These are phyloP conservation scores for Leccinum solheimii DNA, from an alignment of 1,284 basidiomycete species.

Conservation along the genomic window DNA sequence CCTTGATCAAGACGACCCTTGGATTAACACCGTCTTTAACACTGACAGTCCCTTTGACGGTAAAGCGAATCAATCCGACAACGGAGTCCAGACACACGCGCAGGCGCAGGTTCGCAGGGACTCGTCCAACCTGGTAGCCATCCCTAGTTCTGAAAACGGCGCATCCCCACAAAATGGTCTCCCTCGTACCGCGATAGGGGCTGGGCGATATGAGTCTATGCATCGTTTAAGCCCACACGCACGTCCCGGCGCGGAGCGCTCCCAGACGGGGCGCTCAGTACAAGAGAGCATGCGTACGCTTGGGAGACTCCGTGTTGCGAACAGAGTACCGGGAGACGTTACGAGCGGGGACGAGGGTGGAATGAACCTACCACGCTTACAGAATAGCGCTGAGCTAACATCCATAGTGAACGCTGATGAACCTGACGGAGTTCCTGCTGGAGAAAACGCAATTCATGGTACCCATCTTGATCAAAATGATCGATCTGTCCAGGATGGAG, in stretches of 20 bases:
- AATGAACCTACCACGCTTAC: constrained; percentile 8
- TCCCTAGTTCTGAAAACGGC: constrained; percentile 2
- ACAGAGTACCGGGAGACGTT: constrained; percentile 45
- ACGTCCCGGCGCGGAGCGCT: constrained; percentile 16
- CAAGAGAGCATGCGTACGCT: constrained; percentile 38
- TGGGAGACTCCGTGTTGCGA: constrained; percentile 41
- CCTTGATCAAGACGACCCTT: constrained; percentile 30
- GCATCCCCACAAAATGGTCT: background rate
- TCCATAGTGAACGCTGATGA: background rate
- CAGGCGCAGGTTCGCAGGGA: constrained; percentile 15
- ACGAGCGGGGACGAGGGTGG: constrained; percentile 41
- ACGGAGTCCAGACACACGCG: background rate
- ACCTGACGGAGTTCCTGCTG: background rate
- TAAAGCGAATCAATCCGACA: background rate
- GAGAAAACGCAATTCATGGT: background rate
- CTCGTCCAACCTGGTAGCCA: constrained; percentile 19
- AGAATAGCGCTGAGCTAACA: background rate
- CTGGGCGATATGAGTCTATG: constrained; percentile 1
- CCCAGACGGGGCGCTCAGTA: constrained; percentile 23
- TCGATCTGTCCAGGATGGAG: background rate
- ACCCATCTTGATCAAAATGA: background rate
- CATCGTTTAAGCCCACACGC: background rate
- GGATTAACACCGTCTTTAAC: constrained; percentile 14
- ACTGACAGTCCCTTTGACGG: background rate
- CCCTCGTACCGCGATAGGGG: background rate